These are phyloP conservation scores for Leccinum imitatum DNA, from an alignment of 768 basidiomycete genomes.

Conservation along the genomic window DNA sequence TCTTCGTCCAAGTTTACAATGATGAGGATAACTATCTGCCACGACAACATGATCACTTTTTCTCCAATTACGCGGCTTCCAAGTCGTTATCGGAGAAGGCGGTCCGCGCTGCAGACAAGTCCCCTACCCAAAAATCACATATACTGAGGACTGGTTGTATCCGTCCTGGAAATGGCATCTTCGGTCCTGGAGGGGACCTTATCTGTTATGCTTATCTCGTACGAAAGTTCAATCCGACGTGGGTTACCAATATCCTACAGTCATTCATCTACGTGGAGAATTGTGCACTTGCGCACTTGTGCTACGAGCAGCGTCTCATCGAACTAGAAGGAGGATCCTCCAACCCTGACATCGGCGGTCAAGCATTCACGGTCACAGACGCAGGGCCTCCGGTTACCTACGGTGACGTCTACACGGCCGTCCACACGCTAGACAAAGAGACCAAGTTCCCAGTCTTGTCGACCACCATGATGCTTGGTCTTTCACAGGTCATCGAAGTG, in stretches of 20 bases:
- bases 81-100: conserved; percentile 57
- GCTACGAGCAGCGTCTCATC: conserved; percentile 70
- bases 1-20: conserved; percentile 60
- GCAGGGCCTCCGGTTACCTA: conserved; percentile 61
- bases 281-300: conserved; percentile 66
- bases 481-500: conserved; percentile 59
- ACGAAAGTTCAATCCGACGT: conserved; percentile 59
- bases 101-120: conserved; percentile 43
- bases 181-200: conserved; percentile 74
- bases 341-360: conserved; percentile 70
- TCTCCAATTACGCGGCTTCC: conserved; percentile 76
- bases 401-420: conserved; percentile 57
- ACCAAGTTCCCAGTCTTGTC: conserved; percentile 56
- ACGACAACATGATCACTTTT: conserved; percentile 57
- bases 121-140: conserved; percentile 27
- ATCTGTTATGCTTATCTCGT: conserved; percentile 63
- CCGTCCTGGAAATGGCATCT: conserved; percentile 77
- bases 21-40: conserved; percentile 59
- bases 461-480: conserved; percentile 60
- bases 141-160: conserved; percentile 67
- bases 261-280: conserved; percentile 79
- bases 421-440: conserved; percentile 58
- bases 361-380: conserved; percentile 66
- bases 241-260: conserved; percentile 56
- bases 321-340: conserved; percentile 43